These are phyloP conservation scores for Anisodus tanguticus DNA, from an alignment of 257 asterid genomes.

Conservation along the genomic window DNA sequence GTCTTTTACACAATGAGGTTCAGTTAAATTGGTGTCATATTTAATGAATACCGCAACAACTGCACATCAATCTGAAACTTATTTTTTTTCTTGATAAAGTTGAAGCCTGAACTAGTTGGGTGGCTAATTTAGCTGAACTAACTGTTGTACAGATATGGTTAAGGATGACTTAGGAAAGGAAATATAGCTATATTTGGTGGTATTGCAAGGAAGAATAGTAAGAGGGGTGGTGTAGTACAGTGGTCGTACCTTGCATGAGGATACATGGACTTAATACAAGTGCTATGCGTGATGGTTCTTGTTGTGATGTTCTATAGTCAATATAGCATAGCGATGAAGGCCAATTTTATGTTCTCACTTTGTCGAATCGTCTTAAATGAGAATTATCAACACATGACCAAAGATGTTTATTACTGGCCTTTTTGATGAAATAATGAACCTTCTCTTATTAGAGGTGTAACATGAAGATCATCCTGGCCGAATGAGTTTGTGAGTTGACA, in stretches of 20 bases:
- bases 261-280: background rate
- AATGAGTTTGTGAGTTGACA: background rate
- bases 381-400: constrained; percentile 13
- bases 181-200: background rate
- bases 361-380: constrained; percentile 3
- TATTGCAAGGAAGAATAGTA: background rate
- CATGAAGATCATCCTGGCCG: background rate
- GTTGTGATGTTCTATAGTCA: background rate
- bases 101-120: background rate
- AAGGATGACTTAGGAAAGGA: background rate
- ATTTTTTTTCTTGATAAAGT: background rate
- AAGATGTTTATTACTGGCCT: background rate
- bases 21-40: background rate
- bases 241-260: background rate
- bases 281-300: background rate
- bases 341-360: background rate
- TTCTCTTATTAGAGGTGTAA: constrained; percentile 10
- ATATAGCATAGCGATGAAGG: background rate
- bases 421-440: background rate
- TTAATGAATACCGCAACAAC: background rate
- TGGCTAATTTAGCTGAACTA: background rate
- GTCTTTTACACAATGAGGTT: background rate
- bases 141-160: background rate
- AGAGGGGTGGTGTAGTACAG: background rate
- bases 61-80: background rate